These are phyloP conservation scores for Poa annua DNA, from an alignment of 176 grass and related monocot species.

Conservation along the genomic window DNA sequence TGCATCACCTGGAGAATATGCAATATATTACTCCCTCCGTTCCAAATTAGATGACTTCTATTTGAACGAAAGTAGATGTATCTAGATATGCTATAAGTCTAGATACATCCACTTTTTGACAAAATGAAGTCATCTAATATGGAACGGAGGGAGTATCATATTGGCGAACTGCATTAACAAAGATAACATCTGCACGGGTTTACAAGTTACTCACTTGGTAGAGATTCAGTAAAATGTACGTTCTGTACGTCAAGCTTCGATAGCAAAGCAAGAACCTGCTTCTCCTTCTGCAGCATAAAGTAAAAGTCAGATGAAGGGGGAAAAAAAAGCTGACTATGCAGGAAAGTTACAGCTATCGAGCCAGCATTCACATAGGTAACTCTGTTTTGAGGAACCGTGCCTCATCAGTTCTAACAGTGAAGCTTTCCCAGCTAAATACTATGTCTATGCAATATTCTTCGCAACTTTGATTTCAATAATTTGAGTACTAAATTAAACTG, in stretches of 20 bases:
- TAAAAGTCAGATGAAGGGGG: neutral
- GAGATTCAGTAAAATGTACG: constrained; percentile 69
- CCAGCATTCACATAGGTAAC: neutral
- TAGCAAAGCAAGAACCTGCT: constrained; percentile 77
- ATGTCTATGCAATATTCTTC: neutral
- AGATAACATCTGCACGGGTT: neutral
- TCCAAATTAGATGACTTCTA: no score
- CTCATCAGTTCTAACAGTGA: neutral
- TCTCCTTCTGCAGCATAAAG: constrained; percentile 64
- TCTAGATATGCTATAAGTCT: no score
- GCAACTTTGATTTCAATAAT: constrained; percentile 24
- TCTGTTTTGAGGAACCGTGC: neutral
- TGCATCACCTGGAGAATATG: constrained; percentile 58
- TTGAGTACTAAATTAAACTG: neutral
- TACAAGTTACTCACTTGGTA: constrained; percentile 59
- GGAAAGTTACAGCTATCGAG: neutral
- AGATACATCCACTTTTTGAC: no score
- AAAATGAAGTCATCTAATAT: no score
- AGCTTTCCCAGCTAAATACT: neutral
- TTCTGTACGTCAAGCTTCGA: constrained; percentile 83
- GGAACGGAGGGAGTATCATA: no score
- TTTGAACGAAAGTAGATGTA: no score
- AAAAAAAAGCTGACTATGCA: neutral
- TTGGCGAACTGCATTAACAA: constrained; percentile 21
- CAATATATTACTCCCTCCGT: no score